A percentile compares a stretch with the other conserved stretches of the same genome.
Conservation (phyloP, 176 grass and related monocot genomes). For the Tillandsia fasciculata region DNA sequence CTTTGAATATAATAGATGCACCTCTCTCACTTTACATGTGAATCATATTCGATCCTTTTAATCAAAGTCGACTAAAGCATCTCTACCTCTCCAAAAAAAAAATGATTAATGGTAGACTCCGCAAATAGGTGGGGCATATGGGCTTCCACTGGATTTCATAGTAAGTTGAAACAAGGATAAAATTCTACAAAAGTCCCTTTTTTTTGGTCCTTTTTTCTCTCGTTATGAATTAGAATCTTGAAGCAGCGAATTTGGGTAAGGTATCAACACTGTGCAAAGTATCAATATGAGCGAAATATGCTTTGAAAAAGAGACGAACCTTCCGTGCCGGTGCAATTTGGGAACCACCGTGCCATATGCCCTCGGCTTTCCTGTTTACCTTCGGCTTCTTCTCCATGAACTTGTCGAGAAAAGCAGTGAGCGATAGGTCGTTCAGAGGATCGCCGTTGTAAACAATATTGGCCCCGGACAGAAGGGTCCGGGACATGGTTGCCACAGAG, state of each 20-base stretch:
- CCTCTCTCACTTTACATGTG: too few species aligned
- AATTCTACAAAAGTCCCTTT: not conserved
- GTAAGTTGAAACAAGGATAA: not conserved
- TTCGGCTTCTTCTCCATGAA: constrained; percentile 99
- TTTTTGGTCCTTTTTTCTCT: not conserved
- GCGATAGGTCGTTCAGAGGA: constrained; percentile 69
- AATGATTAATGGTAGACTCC: too few species aligned
- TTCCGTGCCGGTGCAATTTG: constrained; percentile 80
- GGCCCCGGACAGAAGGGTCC: constrained; percentile 70
- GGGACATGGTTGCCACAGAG: constrained; percentile 87
- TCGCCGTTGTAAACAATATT: constrained; percentile 91
- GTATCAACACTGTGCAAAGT: not conserved
- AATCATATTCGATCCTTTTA: too few species aligned
- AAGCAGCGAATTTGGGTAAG: not conserved
- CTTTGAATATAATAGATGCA: too few species aligned
- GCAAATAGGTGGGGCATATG: too few species aligned
- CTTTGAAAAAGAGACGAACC: constrained; percentile 28
- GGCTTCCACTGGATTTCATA: not conserved
- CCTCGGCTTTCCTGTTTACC: constrained; percentile 50
- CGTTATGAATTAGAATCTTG: not conserved
- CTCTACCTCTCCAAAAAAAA: too few species aligned
- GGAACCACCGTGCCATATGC: constrained; percentile 93
- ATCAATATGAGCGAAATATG: not conserved
- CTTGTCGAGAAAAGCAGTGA: constrained; percentile 80
- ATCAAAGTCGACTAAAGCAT: too few species aligned